Conservation (phyloP, 116 monocot species). For the Phalaenopsis hybrid region DNA sequence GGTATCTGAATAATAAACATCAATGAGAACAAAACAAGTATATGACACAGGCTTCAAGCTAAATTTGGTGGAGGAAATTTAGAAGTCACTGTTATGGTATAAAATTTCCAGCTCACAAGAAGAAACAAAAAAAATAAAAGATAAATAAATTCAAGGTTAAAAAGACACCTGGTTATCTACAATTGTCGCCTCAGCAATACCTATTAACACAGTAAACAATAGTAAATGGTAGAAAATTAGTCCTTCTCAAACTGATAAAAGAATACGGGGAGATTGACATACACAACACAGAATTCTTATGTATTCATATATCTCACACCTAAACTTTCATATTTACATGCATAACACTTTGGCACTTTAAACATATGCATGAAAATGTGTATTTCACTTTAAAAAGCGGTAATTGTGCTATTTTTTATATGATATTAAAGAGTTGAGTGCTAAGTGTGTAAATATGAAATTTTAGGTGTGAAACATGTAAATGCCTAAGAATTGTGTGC, state of each 20-base stretch:
- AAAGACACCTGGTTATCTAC: slow-evolving; percentile 65
- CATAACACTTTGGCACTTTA: no score
- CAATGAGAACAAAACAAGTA: background rate
- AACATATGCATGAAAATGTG: no score
- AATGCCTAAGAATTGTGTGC: no score
- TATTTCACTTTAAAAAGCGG: no score
- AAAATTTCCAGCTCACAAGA: background rate
- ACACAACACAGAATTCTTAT: no score
- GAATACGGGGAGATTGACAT: no score
- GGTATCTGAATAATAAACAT: slow-evolving; percentile 33
- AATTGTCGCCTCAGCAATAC: slow-evolving; percentile 77
- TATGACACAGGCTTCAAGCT: background rate
- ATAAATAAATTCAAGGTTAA: slow-evolving; percentile 1
- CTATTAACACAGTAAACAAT: slow-evolving; percentile 23
- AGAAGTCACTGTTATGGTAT: background rate
- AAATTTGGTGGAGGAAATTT: background rate
- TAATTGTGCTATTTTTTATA: no score
- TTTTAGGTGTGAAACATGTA: no score
- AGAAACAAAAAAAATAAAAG: background rate
- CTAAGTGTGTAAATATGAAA: no score
- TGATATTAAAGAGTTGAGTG: no score
- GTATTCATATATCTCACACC: no score
- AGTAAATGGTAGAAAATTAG: slow-evolving; percentile 3
- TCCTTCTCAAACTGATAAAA: background rate
- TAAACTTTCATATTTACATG: no score